A percentile compares a stretch with the other conserved stretches of the same genome.
Evolutionary conservation across 139 green algal genomes (phyloP).

Genomic region (Closterium sp.): DNA sequence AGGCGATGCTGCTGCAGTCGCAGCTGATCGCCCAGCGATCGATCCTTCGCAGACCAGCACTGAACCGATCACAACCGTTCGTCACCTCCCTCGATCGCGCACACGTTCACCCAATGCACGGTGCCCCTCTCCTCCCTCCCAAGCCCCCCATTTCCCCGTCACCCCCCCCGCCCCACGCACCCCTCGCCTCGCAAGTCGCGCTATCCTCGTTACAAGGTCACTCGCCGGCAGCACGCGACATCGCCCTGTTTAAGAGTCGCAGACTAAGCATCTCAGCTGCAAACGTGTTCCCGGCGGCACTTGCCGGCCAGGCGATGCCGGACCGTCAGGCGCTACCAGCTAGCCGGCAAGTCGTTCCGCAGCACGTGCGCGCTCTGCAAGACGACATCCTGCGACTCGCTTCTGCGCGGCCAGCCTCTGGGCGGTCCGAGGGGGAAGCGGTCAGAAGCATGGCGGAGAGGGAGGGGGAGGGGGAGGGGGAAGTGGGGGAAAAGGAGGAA

Average conservation of each 20-base stretch:
- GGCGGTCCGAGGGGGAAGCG: background rate
- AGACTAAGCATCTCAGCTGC: background rate
- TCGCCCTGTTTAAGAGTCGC: background rate
- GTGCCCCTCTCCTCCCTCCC: no score
- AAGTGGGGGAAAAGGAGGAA: background rate
- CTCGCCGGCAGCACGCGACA: background rate
- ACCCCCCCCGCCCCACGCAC: background rate
- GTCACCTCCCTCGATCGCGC: background rate
- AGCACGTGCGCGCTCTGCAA: background rate
- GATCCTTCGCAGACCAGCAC: background rate
- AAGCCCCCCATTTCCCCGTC: background rate
- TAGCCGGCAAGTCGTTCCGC: background rate
- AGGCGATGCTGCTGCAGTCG: background rate
- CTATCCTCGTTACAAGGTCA: background rate
- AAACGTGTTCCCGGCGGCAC: background rate
- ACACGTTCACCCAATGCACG: background rate
- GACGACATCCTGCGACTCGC: background rate
- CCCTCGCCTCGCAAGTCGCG: background rate
- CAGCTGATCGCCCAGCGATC: background rate
- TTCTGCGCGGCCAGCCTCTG: background rate
- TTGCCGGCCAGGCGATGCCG: background rate
- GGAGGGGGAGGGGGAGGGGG: background rate
- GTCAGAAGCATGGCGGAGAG: background rate
- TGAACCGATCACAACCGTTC: background rate
- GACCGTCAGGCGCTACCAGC: background rate